These are phyloP conservation scores for Solanum phureja DNA, from an alignment of 257 asterid species.

Conservation along the genomic window DNA sequence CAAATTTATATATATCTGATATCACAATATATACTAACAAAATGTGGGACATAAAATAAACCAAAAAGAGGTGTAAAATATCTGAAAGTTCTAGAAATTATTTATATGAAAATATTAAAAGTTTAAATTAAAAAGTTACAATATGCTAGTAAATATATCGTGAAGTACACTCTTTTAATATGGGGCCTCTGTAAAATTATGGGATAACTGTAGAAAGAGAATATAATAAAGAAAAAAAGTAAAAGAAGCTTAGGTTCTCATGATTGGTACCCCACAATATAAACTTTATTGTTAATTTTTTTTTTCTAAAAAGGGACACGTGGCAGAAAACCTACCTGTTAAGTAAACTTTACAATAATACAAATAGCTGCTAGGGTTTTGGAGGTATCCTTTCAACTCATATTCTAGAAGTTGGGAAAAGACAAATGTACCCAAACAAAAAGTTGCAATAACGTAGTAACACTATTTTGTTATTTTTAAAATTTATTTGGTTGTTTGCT, in stretches of 20 bases:
- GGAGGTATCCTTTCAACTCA: not conserved
- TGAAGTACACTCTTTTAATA: not conserved
- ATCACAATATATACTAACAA: too few relatives aligned
- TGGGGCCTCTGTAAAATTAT: not conserved
- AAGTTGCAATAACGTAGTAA: not conserved
- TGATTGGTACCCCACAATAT: not conserved
- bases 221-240: not conserved
- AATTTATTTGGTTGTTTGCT: not conserved
- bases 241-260: not conserved
- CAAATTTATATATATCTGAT: too few relatives aligned
- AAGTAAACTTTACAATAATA: not conserved
- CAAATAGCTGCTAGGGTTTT: not conserved
- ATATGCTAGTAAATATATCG: not conserved
- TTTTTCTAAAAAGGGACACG: not conserved
- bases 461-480: not conserved
- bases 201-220: not conserved
- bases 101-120: not conserved
- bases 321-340: constrained; percentile 2
- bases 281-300: not conserved
- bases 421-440: not conserved
- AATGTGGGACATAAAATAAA: too few relatives aligned
- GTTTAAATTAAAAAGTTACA: not conserved
- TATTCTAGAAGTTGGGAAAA: not conserved
- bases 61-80: not conserved
- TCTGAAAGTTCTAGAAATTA: not conserved